Percentiles rank a stretch among this genome's conserved stretches.
Conservation (phyloP, 768 basidiomycete species). For the Saitozyma sp. region DNA sequence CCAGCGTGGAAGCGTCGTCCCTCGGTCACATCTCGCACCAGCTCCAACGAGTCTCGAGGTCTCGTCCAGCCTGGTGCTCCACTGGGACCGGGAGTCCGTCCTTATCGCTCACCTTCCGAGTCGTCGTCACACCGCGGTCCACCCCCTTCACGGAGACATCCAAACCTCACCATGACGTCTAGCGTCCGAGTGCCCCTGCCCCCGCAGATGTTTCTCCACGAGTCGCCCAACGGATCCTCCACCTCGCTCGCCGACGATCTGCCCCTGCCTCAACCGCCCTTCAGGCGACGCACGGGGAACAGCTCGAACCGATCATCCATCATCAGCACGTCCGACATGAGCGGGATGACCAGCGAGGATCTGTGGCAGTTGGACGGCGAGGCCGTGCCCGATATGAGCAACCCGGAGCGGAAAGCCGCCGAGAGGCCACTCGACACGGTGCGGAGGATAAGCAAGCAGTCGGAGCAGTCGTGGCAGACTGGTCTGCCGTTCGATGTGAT, state of each 20-base stretch:
- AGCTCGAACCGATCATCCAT: constrained; percentile 35
- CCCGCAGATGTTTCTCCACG: constrained; percentile 28
- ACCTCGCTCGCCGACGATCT: constrained; percentile 26
- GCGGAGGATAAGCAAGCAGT: constrained; percentile 36
- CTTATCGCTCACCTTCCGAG: no score
- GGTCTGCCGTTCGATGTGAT: constrained; percentile 42
- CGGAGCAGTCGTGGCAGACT: constrained; percentile 13
- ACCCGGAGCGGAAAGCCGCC: constrained; percentile 39
- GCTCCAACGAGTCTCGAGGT: neutral
- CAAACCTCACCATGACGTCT: constrained; percentile 15
- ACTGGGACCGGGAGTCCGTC: no score
- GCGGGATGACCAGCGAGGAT: constrained; percentile 36
- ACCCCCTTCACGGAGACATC: constrained; percentile 14
- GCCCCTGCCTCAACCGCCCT: constrained; percentile 40
- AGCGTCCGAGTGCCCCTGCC: constrained; percentile 11
- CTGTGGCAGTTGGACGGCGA: constrained; percentile 34
- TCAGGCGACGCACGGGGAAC: constrained; percentile 22
- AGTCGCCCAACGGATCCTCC: constrained; percentile 34
- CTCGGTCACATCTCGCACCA: constrained; percentile 11
- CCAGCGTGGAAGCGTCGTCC: constrained; percentile 48
- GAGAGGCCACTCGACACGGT: constrained; percentile 50
- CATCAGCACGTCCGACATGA: constrained; percentile 25
- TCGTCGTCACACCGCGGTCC: neutral
- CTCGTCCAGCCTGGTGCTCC: no score
- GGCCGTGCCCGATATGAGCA: constrained; percentile 43